A percentile compares a stretch with the other conserved stretches of the same genome.
These are phyloP conservation scores for Davidsoniella neocaledoniae DNA, from an alignment of 2,329 filamentous ascomycete species.

Conservation along the genomic window DNA sequence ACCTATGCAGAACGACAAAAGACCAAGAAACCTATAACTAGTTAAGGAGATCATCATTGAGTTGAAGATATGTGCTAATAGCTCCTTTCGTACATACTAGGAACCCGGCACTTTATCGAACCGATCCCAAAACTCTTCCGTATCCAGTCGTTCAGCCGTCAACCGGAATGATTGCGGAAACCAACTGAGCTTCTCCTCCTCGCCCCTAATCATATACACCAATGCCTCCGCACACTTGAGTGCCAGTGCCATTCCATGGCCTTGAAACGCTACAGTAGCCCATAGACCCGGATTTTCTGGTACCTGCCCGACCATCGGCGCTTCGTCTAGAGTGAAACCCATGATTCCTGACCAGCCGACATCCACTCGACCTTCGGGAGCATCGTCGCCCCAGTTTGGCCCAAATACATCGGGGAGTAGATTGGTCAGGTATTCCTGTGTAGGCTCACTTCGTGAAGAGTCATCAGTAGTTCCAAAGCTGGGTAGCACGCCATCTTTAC, in stretches of 20 bases:
- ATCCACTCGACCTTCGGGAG: slow-evolving; percentile 23
- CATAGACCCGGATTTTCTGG: slow-evolving; percentile 30
- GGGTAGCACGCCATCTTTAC: slow-evolving; percentile 24
- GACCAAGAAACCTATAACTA: neutral
- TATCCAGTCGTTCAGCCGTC: slow-evolving; percentile 8
- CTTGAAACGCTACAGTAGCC: slow-evolving; percentile 44
- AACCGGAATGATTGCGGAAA: slow-evolving; percentile 33
- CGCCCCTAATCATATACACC: slow-evolving; percentile 32
- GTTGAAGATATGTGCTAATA: neutral
- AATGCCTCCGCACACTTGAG: slow-evolving; percentile 42
- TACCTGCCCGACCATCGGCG: slow-evolving; percentile 35
- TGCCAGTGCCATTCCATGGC: slow-evolving; percentile 49
- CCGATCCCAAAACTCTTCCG: slow-evolving; percentile 7
- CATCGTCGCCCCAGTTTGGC: slow-evolving; percentile 27
- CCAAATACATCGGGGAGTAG: slow-evolving; percentile 35
- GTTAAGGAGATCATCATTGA: neutral
- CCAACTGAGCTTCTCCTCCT: slow-evolving; percentile 26
- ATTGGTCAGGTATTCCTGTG: slow-evolving; percentile 30
- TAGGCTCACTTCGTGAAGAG: slow-evolving; percentile 29
- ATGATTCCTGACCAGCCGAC: slow-evolving; percentile 39
- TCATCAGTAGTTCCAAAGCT: slow-evolving; percentile 43
- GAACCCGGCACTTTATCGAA: slow-evolving; percentile 1
- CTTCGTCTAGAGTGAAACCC: slow-evolving; percentile 35
- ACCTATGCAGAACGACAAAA: neutral
- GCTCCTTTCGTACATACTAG: no score